These are phyloP conservation scores for Aspergillaceae sp. DNA, from an alignment of 2,329 filamentous ascomycete species.

Conservation along the genomic window DNA sequence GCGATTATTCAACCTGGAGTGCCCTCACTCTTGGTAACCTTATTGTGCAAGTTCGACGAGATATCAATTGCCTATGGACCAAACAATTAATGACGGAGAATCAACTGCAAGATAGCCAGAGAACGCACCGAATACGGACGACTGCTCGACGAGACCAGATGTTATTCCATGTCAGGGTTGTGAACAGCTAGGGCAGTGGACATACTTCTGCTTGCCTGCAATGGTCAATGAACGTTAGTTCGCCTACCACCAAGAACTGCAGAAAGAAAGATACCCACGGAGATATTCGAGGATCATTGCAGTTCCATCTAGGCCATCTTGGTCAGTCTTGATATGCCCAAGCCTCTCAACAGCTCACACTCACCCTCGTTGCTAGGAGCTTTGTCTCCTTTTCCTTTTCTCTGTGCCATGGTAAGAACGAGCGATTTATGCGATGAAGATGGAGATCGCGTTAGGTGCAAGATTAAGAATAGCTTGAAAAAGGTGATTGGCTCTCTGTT, in stretches of 20 bases:
- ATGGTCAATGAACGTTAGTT: too few species aligned
- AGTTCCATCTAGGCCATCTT: constrained; percentile 19
- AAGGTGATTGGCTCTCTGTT: too few species aligned
- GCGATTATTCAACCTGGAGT: constrained; percentile 5
- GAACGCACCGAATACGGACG: constrained; percentile 46
- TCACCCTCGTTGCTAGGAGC: constrained; percentile 23
- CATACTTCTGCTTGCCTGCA: constrained; percentile 43
- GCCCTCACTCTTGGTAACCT: constrained; percentile 46
- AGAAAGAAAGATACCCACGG: constrained; percentile 27
- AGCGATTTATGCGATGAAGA: not conserved
- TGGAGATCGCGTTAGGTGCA: too few species aligned
- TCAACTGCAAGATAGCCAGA: not conserved
- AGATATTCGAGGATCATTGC: constrained; percentile 44
- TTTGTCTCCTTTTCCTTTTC: constrained; percentile 30
- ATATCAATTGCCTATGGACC: constrained; percentile 45
- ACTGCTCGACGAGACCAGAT: constrained; percentile 22
- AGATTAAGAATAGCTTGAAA: too few species aligned
- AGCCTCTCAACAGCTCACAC: not conserved
- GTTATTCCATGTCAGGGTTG: not conserved
- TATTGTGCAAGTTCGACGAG: constrained; percentile 53
- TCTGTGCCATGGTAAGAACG: constrained; percentile 28
- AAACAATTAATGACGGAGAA: not conserved
- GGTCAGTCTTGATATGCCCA: too few species aligned
- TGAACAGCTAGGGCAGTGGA: not conserved
- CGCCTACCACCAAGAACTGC: too few species aligned